Conservation (phyloP, 2,329 filamentous ascomycete species). For the Chaetothyriales sp. region DNA sequence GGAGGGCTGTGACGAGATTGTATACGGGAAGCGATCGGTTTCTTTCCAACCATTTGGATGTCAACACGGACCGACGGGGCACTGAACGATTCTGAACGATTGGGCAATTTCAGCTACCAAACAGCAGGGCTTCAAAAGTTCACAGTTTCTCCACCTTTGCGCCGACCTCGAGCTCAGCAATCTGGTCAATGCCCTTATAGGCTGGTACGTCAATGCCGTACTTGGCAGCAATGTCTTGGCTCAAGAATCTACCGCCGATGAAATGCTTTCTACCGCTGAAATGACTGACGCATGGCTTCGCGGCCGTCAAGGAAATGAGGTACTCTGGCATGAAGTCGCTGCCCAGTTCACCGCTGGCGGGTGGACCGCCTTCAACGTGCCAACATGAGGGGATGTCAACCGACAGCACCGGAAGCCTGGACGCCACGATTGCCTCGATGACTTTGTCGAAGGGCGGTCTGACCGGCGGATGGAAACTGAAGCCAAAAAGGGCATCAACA, state of each 20-base stretch:
- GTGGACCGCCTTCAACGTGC: conserved; percentile 81
- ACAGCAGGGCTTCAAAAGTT: neutral
- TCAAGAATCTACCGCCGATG: conserved; percentile 78
- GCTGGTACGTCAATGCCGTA: conserved; percentile 71
- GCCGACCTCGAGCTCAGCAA: conserved; percentile 50
- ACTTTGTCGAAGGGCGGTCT: conserved; percentile 81
- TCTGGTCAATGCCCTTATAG: conserved; percentile 77
- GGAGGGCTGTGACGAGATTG: conserved; percentile 56
- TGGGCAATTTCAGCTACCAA: neutral
- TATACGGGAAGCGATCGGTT: neutral
- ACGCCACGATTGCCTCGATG: conserved; percentile 59
- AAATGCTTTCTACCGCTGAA: conserved; percentile 77
- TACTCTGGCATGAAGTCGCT: conserved; percentile 66
- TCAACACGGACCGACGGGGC: neutral
- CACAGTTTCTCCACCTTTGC: conserved; percentile 16
- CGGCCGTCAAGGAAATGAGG: conserved; percentile 79
- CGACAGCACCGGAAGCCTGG: conserved; percentile 63
- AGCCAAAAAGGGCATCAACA: conserved; percentile 89
- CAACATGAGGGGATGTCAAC: conserved; percentile 91
- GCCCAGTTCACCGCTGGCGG: conserved; percentile 54
- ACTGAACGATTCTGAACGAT: neutral
- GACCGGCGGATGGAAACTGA: conserved; percentile 83
- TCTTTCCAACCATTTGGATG: neutral
- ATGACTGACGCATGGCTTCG: conserved; percentile 74
- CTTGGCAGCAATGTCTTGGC: conserved; percentile 63